phyloP scores from a whole-genome alignment of 345 rosid genomes.

The Sonneratia alba region DNA sequence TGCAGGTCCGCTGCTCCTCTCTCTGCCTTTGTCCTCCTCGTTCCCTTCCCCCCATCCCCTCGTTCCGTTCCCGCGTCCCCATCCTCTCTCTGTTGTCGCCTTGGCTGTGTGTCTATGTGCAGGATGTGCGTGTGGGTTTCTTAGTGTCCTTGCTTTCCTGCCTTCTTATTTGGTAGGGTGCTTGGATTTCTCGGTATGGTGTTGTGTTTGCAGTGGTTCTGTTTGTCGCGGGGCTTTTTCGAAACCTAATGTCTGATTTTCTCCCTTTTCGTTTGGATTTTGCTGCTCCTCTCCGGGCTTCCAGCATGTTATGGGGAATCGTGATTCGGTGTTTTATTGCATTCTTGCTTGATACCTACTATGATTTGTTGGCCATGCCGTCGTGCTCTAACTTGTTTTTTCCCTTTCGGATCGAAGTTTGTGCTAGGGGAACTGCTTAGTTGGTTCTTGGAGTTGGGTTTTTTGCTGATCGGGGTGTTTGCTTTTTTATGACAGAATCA shows the following conservation, averaged over 20 bases:
- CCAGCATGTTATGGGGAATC: neutral
- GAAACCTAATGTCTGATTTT: neutral
- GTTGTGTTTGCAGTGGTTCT: neutral
- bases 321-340: neutral
- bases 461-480: neutral
- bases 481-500: no score
- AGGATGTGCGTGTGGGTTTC: neutral
- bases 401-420: neutral
- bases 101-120: neutral
- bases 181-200: neutral
- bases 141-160: neutral
- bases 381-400: neutral
- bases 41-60: neutral
- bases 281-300: neutral
- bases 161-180: neutral
- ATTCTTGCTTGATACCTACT: neutral
- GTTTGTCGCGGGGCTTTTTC: neutral
- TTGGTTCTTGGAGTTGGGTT: neutral
- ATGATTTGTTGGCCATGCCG: neutral
- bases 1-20: slow-evolving; percentile 3
- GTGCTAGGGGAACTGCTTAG: neutral
- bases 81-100: neutral
- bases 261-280: neutral
- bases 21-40: neutral
- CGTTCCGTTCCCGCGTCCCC: no score